These are phyloP conservation scores for Colletotrichum spinosum DNA, from an alignment of 2,329 filamentous ascomycete genomes.

Conservation along the genomic window DNA sequence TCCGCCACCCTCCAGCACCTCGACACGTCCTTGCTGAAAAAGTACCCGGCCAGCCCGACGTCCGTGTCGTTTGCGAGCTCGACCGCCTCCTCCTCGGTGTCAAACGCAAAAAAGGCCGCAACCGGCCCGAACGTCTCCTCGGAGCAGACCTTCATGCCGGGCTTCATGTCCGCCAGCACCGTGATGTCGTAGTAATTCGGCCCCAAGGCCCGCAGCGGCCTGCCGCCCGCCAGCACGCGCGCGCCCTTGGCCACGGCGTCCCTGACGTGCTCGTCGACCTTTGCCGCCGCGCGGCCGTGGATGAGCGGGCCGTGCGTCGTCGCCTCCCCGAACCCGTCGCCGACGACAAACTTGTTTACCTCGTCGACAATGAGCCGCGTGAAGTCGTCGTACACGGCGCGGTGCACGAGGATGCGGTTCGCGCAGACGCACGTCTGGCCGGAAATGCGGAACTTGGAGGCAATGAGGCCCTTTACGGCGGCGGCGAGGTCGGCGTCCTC, in stretches of 20 bases:
- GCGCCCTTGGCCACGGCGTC: constrained; percentile 77
- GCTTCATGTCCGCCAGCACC: constrained; percentile 55
- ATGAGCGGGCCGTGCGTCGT: constrained; percentile 83
- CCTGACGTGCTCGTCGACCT: constrained; percentile 77
- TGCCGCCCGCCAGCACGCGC: constrained; percentile 71
- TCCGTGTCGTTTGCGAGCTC: constrained; percentile 62
- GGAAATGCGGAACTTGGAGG: constrained; percentile 68
- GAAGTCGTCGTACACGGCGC: constrained; percentile 71
- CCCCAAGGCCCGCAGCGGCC: constrained; percentile 47
- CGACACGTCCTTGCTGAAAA: constrained; percentile 71
- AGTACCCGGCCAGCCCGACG: constrained; percentile 70
- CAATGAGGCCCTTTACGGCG: constrained; percentile 69
- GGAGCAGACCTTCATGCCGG: constrained; percentile 57
- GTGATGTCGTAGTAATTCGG: constrained; percentile 61
- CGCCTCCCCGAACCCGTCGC: constrained; percentile 75
- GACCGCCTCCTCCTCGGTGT: constrained; percentile 55
- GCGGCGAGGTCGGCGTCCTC: constrained; percentile 74
- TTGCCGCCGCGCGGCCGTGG: constrained; percentile 76
- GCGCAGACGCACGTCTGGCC: constrained; percentile 76
- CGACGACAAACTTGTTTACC: constrained; percentile 70
- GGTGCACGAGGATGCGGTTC: constrained; percentile 74
- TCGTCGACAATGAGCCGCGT: constrained; percentile 70
- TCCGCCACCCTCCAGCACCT: constrained; percentile 61
- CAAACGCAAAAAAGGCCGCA: constrained; percentile 56
- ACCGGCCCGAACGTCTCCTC: constrained; percentile 62